Evolutionary conservation across 2,329 filamentous ascomycete species (phyloP), one percentile per base, ranked within the genome.

Genomic region (Bipolaris victoriae): DNA sequence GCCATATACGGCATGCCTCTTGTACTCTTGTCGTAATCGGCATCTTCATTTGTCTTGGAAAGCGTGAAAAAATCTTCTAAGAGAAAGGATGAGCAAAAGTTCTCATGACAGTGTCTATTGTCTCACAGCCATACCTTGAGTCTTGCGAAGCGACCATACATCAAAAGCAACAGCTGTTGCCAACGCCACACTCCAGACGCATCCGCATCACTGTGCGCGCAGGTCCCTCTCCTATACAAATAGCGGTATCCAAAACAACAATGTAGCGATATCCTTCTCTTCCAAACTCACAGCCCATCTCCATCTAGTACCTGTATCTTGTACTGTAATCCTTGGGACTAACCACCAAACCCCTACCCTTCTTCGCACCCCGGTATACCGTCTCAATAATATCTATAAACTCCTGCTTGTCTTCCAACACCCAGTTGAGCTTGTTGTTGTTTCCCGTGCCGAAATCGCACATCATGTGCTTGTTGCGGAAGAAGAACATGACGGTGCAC

Each of bases 391-490:
- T 99, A 79, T 99, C 95, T 71, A 99, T 96, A 71, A 99, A 83
- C 81, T 99, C 95, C 77, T 98, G 94, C 80, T 99, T 98, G 74
- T 99, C 94, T 79, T 98, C 93, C 51, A 96, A 82, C 46, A 97
- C 91, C 89, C 92, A 97, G 76, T 97, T 97, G 67, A 97, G 83
- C 78, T 98, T 98, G 78, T 99, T 99, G 79, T 99, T 99, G 80
- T 99, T 97, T 64, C 95, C 95, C 1, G 95, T 99, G 7, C 72
- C 94, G 68, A 97, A 92, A 85, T 98, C 94, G 77, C 90, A 92
- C 90, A 96, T 96, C 87, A 98, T 98, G 79, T 97, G 92, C 77
- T 99, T 99, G 77, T 99, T 99, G 61, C 94, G 87, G 82, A 93
- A 97, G 84, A 97, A 97, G 82, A 91, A 96, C 90, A 97, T 97